phyloP scores from a whole-genome alignment of 441 rosid species.

The Erodium trifolium region DNA sequence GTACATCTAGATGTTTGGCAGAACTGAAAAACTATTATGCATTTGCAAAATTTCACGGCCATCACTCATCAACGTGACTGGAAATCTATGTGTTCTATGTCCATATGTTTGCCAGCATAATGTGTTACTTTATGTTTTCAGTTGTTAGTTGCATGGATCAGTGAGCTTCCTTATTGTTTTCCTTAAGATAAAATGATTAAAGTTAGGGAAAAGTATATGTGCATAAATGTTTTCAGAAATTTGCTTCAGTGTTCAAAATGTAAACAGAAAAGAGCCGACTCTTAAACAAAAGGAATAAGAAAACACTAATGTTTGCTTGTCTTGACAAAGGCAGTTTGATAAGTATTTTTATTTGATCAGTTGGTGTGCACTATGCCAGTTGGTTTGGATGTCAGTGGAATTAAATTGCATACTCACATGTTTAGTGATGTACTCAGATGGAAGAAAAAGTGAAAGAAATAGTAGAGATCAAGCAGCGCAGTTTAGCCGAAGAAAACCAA shows the following conservation, averaged over 20 bases:
- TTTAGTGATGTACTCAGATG: constrained; percentile 47
- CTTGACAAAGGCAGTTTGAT: neutral
- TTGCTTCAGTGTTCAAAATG: neutral
- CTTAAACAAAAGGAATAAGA: neutral
- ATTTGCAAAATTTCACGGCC: neutral
- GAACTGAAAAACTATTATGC: neutral
- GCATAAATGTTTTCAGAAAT: neutral
- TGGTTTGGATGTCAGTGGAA: neutral
- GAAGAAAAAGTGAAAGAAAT: constrained; percentile 99
- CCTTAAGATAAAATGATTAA: neutral
- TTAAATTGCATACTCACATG: neutral
- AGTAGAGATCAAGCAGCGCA: constrained; percentile 95
- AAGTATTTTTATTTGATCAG: neutral
- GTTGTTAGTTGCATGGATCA: neutral
- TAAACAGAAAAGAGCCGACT: too few species aligned
- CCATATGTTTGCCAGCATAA: too few species aligned
- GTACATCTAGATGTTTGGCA: neutral
- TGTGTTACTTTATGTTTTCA: too few species aligned
- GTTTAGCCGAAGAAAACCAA: constrained; percentile 97
- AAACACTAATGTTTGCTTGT: neutral
- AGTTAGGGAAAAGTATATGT: neutral
- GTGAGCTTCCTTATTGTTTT: neutral
- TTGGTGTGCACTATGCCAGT: neutral
- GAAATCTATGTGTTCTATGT: too few species aligned
- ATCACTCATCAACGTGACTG: neutral